A percentile compares a stretch with the other conserved stretches of the same genome.
Conservation (phyloP, 2,329 filamentous ascomycete genomes). For the Botrytis elliptica region DNA sequence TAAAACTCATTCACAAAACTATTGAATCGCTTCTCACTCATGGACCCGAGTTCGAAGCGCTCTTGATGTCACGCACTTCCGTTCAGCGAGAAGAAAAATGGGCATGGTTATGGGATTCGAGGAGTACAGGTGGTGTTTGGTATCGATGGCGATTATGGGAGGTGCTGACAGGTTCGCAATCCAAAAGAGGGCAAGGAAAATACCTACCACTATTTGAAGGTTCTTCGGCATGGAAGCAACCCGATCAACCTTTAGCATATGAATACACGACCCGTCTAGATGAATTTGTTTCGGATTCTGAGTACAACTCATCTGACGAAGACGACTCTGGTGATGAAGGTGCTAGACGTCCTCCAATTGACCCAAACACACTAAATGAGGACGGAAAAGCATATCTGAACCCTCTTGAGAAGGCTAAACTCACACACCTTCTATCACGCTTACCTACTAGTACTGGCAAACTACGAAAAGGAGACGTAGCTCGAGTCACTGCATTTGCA, state of each 20-base stretch:
- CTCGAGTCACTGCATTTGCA: slow-evolving; percentile 81
- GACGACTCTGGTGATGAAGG: slow-evolving; percentile 62
- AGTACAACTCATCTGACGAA: slow-evolving; percentile 85
- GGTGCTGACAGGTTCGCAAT: slow-evolving; percentile 65
- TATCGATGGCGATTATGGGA: slow-evolving; percentile 93
- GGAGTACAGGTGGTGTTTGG: slow-evolving; percentile 77
- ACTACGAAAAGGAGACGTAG: slow-evolving; percentile 81
- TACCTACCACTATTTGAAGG: slow-evolving; percentile 72
- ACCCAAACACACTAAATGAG: slow-evolving; percentile 33
- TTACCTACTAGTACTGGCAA: slow-evolving; percentile 73
- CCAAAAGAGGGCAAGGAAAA: slow-evolving; percentile 48
- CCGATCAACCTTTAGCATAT: slow-evolving; percentile 70
- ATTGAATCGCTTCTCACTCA: slow-evolving; percentile 77
- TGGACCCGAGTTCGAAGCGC: slow-evolving; percentile 84
- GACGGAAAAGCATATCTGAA: slow-evolving; percentile 62
- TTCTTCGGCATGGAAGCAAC: slow-evolving; percentile 73
- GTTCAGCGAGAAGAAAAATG: slow-evolving; percentile 87
- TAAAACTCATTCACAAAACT: slow-evolving; percentile 84
- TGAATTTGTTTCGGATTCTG: slow-evolving; percentile 78
- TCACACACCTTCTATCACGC: slow-evolving; percentile 79
- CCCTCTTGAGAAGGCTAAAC: slow-evolving; percentile 78
- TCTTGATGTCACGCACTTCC: slow-evolving; percentile 82
- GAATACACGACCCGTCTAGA: slow-evolving; percentile 76
- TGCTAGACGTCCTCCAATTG: slow-evolving; percentile 44
- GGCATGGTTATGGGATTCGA: slow-evolving; percentile 90